Base-by-base conservation (phyloP, 1,284 basidiomycete species). In the Trametes polyzona region DNA sequence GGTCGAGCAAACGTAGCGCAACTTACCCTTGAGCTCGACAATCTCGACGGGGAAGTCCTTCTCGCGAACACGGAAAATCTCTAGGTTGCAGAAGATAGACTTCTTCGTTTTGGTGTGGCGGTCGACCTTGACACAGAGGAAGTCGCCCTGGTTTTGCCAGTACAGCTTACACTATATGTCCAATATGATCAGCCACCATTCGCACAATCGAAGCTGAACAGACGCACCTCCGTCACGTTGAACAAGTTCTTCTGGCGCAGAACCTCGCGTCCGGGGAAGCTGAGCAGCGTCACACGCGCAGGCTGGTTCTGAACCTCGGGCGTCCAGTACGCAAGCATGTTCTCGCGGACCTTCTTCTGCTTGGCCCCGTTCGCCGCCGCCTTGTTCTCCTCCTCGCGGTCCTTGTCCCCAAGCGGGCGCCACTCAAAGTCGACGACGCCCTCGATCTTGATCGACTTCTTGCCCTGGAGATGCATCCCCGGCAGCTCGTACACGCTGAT, bases 41-140 rank as follows among this genome's bases (percentile, higher is more conserved):
- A 98, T 96, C 74, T 99, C 96, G 43, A 99, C 96, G 1, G 97
- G 97, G 75, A 88, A 95, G 74, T 98, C 94, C 76, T 98, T 99
- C 77, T 99, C 97, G 57, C 97, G 88, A 58, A 98, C 87, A 57
- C 96, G 87, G 84, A 99, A 99, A 63, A 99, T 91, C 76, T 99
- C 97, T 62, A 99, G 82, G 76, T 99, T 99, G 78, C 96, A 97
- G 80, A 96, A 99, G 53, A 94, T 95, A 11, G 95, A 96, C 80
- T 99, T 99, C 78, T 98, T 98, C 19, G 95, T 97, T 81, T 99
- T 99, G 42, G 96, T 98, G 74, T 98, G 96, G 58, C 97, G 92
- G 77, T 99, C 97, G 57, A 99, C 97, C 78, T 98, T 98, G 76
- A 99, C 97, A 69, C 97, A 99, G 24, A 99, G 85, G 80, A 95